Percentiles rank a stretch among this genome's conserved stretches.
These are phyloP conservation scores for Glycine latifolia DNA, from an alignment of 306 rosid genomes.

Conservation along the genomic window DNA sequence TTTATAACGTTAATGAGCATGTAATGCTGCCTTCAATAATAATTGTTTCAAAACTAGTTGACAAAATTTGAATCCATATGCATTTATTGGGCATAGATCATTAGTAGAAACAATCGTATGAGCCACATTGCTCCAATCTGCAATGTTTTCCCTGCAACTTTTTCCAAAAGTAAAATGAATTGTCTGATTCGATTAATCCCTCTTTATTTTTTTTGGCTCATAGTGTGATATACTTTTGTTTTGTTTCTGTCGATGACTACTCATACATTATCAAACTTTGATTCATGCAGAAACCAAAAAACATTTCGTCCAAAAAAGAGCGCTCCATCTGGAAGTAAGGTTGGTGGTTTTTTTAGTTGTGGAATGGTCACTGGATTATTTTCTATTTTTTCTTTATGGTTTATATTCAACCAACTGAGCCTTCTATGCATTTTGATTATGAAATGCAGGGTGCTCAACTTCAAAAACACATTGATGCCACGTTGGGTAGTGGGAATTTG, in stretches of 20 bases:
- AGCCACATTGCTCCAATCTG: background rate
- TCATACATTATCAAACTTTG: conserved; percentile 34
- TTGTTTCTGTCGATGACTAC: background rate
- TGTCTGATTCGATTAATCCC: conserved; percentile 23
- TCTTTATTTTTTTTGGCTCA: background rate
- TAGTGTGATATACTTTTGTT: conserved; percentile 11
- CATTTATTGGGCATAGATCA: background rate
- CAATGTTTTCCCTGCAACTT: background rate
- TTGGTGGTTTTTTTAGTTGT: conserved; percentile 41
- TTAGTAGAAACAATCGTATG: background rate
- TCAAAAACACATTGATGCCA: conserved; percentile 84
- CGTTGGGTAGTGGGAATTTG: conserved; percentile 91
- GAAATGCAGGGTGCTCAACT: conserved; percentile 85
- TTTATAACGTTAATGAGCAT: background rate
- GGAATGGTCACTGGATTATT: conserved; percentile 21
- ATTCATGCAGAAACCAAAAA: conserved; percentile 73
- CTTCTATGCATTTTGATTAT: conserved; percentile 26
- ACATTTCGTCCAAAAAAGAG: conserved; percentile 89
- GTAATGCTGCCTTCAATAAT: conserved; percentile 26
- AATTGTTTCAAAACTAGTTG: conserved; percentile 8
- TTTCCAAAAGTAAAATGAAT: conserved; percentile 2
- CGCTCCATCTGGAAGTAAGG: conserved; percentile 90
- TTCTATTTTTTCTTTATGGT: conserved; percentile 6
- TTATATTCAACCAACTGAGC: background rate
- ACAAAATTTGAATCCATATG: background rate